Evolutionary conservation across 2,329 filamentous ascomycete species (phyloP).

Genomic region (Epichloe gansuensis): DNA sequence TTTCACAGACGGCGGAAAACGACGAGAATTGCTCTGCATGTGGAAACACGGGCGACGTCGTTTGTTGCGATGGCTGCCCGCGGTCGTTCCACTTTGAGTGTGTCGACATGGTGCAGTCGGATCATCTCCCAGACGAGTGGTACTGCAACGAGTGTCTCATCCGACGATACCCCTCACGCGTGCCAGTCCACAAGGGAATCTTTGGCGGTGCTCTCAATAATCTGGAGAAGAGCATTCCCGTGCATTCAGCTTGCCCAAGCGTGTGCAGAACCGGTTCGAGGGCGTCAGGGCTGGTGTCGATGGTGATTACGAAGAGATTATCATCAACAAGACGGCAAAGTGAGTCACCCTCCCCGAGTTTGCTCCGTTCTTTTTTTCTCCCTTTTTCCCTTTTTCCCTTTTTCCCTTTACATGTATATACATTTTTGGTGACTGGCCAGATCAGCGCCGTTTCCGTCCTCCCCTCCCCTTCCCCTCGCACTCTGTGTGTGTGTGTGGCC

Average conservation of each 20-base stretch:
- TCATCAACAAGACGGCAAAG: constrained; percentile 48
- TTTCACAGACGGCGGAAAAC: constrained; percentile 46
- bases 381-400: too few relatives aligned
- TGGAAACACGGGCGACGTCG: constrained; percentile 67
- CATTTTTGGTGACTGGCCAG: too few relatives aligned
- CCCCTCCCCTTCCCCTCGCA: too few relatives aligned
- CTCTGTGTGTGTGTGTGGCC: not conserved
- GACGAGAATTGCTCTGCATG: constrained; percentile 86
- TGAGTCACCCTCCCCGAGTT: constrained; percentile 28
- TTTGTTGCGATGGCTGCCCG: constrained; percentile 89
- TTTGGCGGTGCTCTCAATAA: constrained; percentile 52
- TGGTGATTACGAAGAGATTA: constrained; percentile 67
- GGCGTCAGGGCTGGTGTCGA: constrained; percentile 65
- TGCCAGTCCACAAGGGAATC: constrained; percentile 37
- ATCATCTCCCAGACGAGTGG: constrained; percentile 64
- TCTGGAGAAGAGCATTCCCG: constrained; percentile 57
- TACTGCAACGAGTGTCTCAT: constrained; percentile 65
- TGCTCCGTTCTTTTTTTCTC: not conserved
- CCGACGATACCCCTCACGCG: constrained; percentile 32
- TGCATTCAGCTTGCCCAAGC: constrained; percentile 59
- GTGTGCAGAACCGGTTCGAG: constrained; percentile 65
- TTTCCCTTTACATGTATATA: too few relatives aligned
- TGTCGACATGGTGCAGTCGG: constrained; percentile 65
- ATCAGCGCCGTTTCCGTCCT: too few relatives aligned
- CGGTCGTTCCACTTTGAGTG: constrained; percentile 86